These are phyloP conservation scores for Zygosaccharomyces pseudorouxii DNA, from an alignment of 805 yeast genomes.

Conservation along the genomic window DNA sequence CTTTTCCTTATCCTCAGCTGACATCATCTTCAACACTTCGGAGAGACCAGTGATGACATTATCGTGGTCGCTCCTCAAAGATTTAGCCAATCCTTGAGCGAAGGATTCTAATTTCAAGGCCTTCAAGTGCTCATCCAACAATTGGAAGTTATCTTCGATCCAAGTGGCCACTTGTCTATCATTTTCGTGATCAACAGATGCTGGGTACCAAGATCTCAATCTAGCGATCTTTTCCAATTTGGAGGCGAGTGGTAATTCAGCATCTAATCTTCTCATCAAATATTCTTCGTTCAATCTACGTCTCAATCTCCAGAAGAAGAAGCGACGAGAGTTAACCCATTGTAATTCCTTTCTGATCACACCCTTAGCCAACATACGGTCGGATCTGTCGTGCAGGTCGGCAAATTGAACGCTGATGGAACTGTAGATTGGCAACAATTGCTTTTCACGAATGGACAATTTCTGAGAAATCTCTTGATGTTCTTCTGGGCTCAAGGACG, in stretches of 20 bases:
- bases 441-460: slow-evolving; percentile 72
- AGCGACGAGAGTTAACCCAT: slow-evolving; percentile 87
- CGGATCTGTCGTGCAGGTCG: slow-evolving; percentile 95
- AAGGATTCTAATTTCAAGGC: slow-evolving; percentile 62
- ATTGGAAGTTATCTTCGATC: slow-evolving; percentile 74
- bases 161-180: slow-evolving; percentile 78
- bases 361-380: slow-evolving; percentile 95
- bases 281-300: slow-evolving; percentile 93
- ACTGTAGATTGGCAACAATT: slow-evolving; percentile 78
- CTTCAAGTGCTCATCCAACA: slow-evolving; percentile 56
- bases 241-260: slow-evolving; percentile 52
- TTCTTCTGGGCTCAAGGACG: slow-evolving; percentile 56
- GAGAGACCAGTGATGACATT: slow-evolving; percentile 51
- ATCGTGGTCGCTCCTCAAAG: slow-evolving; percentile 52
- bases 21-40: slow-evolving; percentile 49
- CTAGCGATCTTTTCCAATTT: slow-evolving; percentile 83
- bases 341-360: slow-evolving; percentile 78
- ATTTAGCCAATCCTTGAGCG: slow-evolving; percentile 58
- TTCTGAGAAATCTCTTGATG: slow-evolving; percentile 59
- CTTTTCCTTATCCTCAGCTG: slow-evolving; percentile 51
- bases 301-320: slow-evolving; percentile 98
- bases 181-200: slow-evolving; percentile 59
- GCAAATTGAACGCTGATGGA: slow-evolving; percentile 96
- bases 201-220: slow-evolving; percentile 81
- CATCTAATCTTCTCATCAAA: slow-evolving; percentile 67